These are phyloP conservation scores for Stemphylium lycopersici DNA, from an alignment of 2,329 filamentous ascomycete genomes.

Conservation along the genomic window DNA sequence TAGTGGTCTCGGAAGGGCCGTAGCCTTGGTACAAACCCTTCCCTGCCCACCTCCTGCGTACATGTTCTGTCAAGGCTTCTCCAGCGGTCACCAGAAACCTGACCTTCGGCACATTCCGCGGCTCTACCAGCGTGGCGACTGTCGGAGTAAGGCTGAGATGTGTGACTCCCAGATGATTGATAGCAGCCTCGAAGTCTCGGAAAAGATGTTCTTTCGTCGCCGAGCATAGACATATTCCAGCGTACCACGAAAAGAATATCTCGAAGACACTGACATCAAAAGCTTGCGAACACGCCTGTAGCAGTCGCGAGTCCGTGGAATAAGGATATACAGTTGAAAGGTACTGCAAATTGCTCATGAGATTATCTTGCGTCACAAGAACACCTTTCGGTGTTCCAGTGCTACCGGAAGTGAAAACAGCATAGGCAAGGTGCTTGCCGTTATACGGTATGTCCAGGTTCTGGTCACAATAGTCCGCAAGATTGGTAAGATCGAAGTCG, in stretches of 20 bases:
- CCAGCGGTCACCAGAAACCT: slow-evolving; percentile 81
- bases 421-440: slow-evolving; percentile 68
- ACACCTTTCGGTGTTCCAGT: slow-evolving; percentile 83
- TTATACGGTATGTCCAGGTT: slow-evolving; percentile 51
- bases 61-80: slow-evolving; percentile 75
- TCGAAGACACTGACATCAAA: slow-evolving; percentile 91
- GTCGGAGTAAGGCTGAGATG: slow-evolving; percentile 88
- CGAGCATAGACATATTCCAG: slow-evolving; percentile 79
- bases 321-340: slow-evolving; percentile 71
- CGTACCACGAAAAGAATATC: slow-evolving; percentile 83
- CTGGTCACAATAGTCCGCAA: slow-evolving; percentile 37
- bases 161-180: slow-evolving; percentile 69
- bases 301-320: slow-evolving; percentile 61
- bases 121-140: slow-evolving; percentile 76
- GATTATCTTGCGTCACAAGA: slow-evolving; percentile 74
- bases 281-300: slow-evolving; percentile 83
- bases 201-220: slow-evolving; percentile 77
- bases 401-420: slow-evolving; percentile 83
- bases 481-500: slow-evolving; percentile 39
- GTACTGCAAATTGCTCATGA: slow-evolving; percentile 75
- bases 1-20: slow-evolving; percentile 84
- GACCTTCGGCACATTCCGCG: slow-evolving; percentile 71
- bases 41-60: slow-evolving; percentile 72
- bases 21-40: slow-evolving; percentile 76
- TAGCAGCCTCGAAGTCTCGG: slow-evolving; percentile 70